Conservation (phyloP, 179 eudicot species). For the Heliamphora ciliata region DNA sequence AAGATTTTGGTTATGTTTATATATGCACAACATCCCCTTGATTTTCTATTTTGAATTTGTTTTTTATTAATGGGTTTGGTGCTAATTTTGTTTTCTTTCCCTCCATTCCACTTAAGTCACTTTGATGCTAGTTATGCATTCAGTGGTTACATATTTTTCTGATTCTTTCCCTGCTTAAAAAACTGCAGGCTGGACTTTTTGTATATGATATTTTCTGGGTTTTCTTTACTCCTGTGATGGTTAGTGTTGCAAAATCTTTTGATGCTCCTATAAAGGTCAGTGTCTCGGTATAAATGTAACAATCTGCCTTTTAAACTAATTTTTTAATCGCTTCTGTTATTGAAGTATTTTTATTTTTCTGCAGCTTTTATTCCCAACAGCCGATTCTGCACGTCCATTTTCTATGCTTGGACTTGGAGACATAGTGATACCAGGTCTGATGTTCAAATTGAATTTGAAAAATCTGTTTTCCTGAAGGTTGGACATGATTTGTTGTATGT, state of each 20-base stretch:
- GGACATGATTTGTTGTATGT: background rate
- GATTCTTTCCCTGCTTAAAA: background rate
- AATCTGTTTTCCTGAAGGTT: background rate
- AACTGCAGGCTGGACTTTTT: conserved; percentile 82
- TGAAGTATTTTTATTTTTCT: background rate
- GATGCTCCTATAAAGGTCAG: conserved; percentile 97
- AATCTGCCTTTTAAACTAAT: background rate
- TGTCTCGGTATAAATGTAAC: background rate
- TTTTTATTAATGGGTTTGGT: background rate
- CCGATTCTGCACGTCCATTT: conserved; percentile 65
- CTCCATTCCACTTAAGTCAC: background rate
- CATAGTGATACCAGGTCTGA: conserved; percentile 92
- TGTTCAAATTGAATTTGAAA: background rate
- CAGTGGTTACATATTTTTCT: background rate
- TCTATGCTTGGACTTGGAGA: conserved; percentile 97
- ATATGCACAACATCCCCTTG: no score
- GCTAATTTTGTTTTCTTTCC: background rate
- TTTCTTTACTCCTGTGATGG: conserved; percentile 98
- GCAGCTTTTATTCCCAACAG: conserved; percentile 96
- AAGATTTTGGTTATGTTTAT: background rate
- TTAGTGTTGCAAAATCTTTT: conserved; percentile 96
- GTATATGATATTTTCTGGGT: conserved; percentile 98
- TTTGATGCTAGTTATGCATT: background rate
- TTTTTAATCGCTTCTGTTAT: background rate
- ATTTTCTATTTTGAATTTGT: background rate